Evolutionary conservation across 129 eudicot species (phyloP).

Genomic region (Artemisia tridentata): DNA sequence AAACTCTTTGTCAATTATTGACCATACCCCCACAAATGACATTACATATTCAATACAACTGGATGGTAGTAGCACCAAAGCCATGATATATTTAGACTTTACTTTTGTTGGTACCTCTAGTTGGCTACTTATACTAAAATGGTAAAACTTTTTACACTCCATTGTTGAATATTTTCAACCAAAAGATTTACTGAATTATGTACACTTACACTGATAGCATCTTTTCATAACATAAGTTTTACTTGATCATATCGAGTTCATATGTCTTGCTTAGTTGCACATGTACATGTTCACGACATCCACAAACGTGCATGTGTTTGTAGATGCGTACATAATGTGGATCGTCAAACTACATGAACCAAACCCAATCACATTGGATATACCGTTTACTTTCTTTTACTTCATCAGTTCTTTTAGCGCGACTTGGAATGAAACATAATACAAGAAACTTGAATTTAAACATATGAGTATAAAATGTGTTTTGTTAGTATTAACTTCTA

Average conservation of each 20-base stretch:
- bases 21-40: constrained; percentile 33
- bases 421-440: too few relatives aligned
- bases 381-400: too few relatives aligned
- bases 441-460: not conserved
- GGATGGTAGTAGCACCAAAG: constrained; percentile 27
- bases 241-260: too few relatives aligned
- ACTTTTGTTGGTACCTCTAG: constrained; percentile 31
- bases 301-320: too few relatives aligned
- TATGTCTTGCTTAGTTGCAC: too few relatives aligned
- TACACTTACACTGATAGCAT: constrained; percentile 2
- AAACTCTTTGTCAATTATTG: constrained; percentile 21
- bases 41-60: constrained; percentile 36
- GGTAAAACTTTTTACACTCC: constrained; percentile 26
- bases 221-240: not conserved
- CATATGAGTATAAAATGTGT: not conserved
- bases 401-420: too few relatives aligned
- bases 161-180: constrained; percentile 21
- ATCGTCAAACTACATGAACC: too few relatives aligned
- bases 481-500: constrained; percentile 2
- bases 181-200: constrained; percentile 28
- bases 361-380: too few relatives aligned
- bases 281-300: too few relatives aligned
- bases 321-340: too few relatives aligned
- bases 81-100: constrained; percentile 33
- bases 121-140: constrained; percentile 32